Conservation (phyloP, 176 grass and related monocot genomes). For the Aegilops longissima region DNA sequence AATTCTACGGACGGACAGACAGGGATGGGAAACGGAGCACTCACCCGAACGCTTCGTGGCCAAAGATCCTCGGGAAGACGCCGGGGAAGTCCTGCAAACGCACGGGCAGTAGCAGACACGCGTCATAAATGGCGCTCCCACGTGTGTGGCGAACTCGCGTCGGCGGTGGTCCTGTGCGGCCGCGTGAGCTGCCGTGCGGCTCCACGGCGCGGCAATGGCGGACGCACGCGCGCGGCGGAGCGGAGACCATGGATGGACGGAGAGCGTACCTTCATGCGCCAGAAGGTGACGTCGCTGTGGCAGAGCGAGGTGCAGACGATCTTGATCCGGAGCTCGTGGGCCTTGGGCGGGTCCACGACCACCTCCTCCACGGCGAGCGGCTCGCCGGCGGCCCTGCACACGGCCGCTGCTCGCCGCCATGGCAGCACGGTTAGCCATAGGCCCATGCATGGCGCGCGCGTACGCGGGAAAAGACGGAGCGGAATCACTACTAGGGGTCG, state of each 20-base stretch:
- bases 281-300: conserved; percentile 86
- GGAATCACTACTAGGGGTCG: background rate
- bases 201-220: background rate
- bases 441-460: background rate
- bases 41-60: conserved; percentile 91
- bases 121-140: background rate
- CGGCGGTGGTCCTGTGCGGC: background rate
- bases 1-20: background rate
- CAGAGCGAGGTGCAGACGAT: conserved; percentile 88
- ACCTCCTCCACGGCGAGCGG: conserved; percentile 74
- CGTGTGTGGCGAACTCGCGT: background rate
- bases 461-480: background rate
- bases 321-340: conserved; percentile 64
- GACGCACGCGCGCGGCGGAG: background rate
- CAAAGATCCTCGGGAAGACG: conserved; percentile 67
- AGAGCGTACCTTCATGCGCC: conserved; percentile 56
- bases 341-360: conserved; percentile 67
- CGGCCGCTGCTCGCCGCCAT: conserved; percentile 55
- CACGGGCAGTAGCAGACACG: background rate
- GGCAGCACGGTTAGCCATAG: background rate
- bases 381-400: conserved; percentile 68
- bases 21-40: background rate
- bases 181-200: background rate
- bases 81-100: conserved; percentile 47
- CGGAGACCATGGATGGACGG: background rate